Evolutionary conservation across 164 flowering plant species (phyloP).

Genomic region (Dillenia suffruticosa): DNA sequence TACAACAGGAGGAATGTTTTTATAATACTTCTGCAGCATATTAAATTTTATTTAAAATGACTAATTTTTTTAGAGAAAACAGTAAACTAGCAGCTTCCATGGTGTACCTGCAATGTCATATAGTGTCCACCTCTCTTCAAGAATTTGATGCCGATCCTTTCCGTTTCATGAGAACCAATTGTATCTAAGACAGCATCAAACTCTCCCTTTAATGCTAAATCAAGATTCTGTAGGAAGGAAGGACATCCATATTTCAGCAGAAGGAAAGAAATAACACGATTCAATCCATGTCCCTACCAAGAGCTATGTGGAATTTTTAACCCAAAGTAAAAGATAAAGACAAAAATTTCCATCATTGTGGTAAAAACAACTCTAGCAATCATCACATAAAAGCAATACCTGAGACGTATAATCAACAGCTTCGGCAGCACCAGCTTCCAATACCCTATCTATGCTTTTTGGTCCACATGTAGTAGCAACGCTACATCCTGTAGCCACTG

Average conservation of each 20-base stretch:
- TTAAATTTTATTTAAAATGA: too few relatives aligned
- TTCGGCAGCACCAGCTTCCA: constrained; percentile 88
- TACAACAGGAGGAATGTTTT: constrained; percentile 15
- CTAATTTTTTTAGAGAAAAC: neutral
- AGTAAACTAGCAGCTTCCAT: constrained; percentile 4
- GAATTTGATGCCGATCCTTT: constrained; percentile 65
- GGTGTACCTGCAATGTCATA: constrained; percentile 90
- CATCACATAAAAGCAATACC: constrained; percentile 34
- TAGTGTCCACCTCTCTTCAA: constrained; percentile 84
- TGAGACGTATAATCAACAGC: constrained; percentile 81
- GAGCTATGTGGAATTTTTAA: neutral
- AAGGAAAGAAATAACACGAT: neutral
- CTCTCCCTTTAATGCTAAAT: constrained; percentile 56
- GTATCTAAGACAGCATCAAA: constrained; percentile 97
- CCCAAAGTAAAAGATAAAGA: neutral
- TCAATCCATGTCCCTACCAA: neutral
- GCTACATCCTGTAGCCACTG: constrained; percentile 77
- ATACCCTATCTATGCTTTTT: constrained; percentile 55
- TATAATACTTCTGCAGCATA: too few relatives aligned
- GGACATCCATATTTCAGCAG: neutral
- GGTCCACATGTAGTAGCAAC: constrained; percentile 82
- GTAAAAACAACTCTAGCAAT: neutral
- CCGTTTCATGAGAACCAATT: constrained; percentile 81
- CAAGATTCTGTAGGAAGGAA: constrained; percentile 53
- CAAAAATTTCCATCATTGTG: too few relatives aligned